These are phyloP conservation scores for Strobilomyces confusus DNA, from an alignment of 768 basidiomycete genomes.

Conservation along the genomic window DNA sequence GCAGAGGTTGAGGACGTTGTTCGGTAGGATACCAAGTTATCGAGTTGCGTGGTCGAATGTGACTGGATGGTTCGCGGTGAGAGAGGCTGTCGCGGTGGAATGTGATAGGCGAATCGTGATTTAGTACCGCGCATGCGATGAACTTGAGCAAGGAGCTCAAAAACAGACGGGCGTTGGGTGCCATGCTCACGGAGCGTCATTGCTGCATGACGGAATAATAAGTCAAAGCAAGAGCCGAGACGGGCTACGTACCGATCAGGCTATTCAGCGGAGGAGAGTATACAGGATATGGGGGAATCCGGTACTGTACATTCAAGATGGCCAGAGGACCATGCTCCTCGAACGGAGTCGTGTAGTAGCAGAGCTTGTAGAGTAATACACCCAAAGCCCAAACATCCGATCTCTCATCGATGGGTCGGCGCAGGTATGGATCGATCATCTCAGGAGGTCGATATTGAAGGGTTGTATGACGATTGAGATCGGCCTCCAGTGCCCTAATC, in stretches of 20 bases:
- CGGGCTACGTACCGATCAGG: slow-evolving; percentile 63
- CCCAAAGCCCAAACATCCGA: slow-evolving; percentile 98
- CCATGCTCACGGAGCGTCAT: slow-evolving; percentile 95
- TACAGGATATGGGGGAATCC: slow-evolving; percentile 81
- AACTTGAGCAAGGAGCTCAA: slow-evolving; percentile 78
- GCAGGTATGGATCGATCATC: slow-evolving; percentile 89
- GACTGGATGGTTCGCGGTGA: slow-evolving; percentile 38
- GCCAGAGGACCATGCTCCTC: slow-evolving; percentile 97
- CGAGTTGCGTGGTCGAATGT: slow-evolving; percentile 29
- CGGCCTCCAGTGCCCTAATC: slow-evolving; percentile 81
- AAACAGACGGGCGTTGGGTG: slow-evolving; percentile 78
- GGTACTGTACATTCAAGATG: slow-evolving; percentile 95
- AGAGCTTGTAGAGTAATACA: slow-evolving; percentile 94
- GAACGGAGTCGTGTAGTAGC: slow-evolving; percentile 99
- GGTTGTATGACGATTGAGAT: slow-evolving; percentile 93
- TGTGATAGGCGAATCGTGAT: slow-evolving; percentile 68
- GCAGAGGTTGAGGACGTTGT: slow-evolving; percentile 15
- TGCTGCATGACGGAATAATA: slow-evolving; percentile 39
- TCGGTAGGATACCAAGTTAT: slow-evolving; percentile 39
- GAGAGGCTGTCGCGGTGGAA: slow-evolving; percentile 46
- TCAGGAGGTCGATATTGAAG: slow-evolving; percentile 98
- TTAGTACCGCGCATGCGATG: slow-evolving; percentile 87
- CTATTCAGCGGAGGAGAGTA: slow-evolving; percentile 82
- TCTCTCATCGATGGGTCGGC: slow-evolving; percentile 86
- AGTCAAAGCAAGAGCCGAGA: slow-evolving; percentile 7